Base-by-base conservation (phyloP, 2,329 filamentous ascomycete species). In the Ceratocystis eucalypticola region DNA sequence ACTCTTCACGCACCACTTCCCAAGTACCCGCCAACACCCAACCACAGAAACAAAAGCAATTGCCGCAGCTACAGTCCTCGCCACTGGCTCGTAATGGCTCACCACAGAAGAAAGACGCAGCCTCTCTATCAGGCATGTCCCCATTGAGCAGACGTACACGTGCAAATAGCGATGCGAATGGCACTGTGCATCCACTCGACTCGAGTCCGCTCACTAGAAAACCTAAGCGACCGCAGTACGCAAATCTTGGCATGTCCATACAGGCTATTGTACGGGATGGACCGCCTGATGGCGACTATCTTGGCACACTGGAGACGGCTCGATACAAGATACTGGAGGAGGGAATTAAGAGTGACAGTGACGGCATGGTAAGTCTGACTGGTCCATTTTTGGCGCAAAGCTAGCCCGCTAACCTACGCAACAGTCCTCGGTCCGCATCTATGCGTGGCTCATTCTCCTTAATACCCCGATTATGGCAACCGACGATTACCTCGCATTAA, bases 371-470 rank as follows among this genome's bases (percentile, higher is more conserved):
- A 75, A 79, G 72, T 57, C 59, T n/a, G 7, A 10, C 5, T 20
- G 1, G 8, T 59, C n/a, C 5, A 2, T 59, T 37, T 28, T 59
- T 30, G 28, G 5, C 8, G 8, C 28, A 33, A 30, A 30, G n/a
- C 17, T 7, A 59, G 25, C 20, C 50, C 12, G 33, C 61, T 69
- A 65, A 67, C 30, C 30, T 5, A 17, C 4, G 6, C 7, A 45
- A 41, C 30, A 96, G 93, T 99, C 94, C 22, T 88, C 91, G 59
- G 80, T 94, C 69, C 88, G 94, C 72, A 95, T 97, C 74, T 97
- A 99, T 75, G 85, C 96, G 70, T 99, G 94, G 94, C 83, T 97
- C 50, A 89, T 96, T 71, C 84, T 99, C 12, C 87, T 99, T 71
- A 89, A 96, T 73, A 87, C 92, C 41, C 87, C 91, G 5, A 85